Evolutionary conservation across 169 alveolate species (phyloP).

Genomic region (Eimeria necatrix): DNA sequence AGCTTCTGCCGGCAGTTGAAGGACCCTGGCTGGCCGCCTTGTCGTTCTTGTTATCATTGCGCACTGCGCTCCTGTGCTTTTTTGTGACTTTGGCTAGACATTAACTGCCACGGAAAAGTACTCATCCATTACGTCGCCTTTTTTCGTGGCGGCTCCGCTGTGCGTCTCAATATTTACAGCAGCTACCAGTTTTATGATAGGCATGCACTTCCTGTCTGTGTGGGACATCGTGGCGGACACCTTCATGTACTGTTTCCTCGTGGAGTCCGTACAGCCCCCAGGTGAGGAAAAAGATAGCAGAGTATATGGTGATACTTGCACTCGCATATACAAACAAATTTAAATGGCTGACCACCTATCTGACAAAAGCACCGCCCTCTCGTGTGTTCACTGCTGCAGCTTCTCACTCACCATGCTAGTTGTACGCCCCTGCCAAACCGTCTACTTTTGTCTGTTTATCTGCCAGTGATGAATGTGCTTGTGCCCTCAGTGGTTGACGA

Average conservation of each 20-base stretch:
- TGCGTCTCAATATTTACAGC: constrained; percentile 79
- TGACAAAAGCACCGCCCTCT: not conserved
- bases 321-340: no score
- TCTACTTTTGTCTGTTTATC: not conserved
- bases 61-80: not conserved
- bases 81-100: constrained; percentile 30
- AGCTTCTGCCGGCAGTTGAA: no score
- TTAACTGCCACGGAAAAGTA: constrained; percentile 78
- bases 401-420: not conserved
- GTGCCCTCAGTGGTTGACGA: constrained; percentile 78
- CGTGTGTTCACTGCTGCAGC: not conserved
- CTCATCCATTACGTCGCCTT: constrained; percentile 68
- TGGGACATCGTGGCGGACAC: constrained; percentile 81
- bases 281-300: constrained; percentile 7
- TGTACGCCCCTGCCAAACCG: no score
- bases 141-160: constrained; percentile 79
- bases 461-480: not conserved
- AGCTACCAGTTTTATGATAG: constrained; percentile 24
- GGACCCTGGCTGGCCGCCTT: not conserved
- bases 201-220: constrained; percentile 62
- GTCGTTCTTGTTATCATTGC: not conserved
- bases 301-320: no score
- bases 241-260: constrained; percentile 81
- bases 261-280: constrained; percentile 77
- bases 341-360: no score